phyloP scores from a whole-genome alignment of 371 early-diverging fungal genomes.

The Mucor piriformis region DNA sequence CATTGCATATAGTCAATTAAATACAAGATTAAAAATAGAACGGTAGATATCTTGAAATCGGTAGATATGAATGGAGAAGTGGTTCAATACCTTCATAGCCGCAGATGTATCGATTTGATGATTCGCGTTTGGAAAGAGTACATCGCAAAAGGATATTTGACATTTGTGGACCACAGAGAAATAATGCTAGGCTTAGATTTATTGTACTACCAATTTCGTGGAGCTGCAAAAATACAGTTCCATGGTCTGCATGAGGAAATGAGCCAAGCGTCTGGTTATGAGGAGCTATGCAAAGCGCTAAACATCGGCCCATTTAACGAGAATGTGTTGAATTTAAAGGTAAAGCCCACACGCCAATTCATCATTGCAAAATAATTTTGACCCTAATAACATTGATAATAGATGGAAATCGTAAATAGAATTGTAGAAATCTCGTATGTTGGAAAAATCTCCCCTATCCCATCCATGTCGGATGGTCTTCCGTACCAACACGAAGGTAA shows the following conservation, averaged over 20 bases:
- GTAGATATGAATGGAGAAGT: conserved; percentile 37
- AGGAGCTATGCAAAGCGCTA: conserved; percentile 15
- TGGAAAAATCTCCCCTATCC: conserved; percentile 50
- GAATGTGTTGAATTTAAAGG: conserved; percentile 16
- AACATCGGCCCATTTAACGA: conserved; percentile 11
- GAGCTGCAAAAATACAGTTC: conserved; percentile 11
- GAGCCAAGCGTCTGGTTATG: conserved; percentile 6
- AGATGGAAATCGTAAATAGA: conserved; percentile 50
- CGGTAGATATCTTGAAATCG: conserved; percentile 30
- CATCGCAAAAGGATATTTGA: conserved; percentile 19
- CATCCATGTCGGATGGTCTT: conserved; percentile 51
- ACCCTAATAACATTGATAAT: background rate
- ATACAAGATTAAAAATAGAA: conserved; percentile 5
- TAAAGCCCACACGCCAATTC: conserved; percentile 10
- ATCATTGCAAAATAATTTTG: conserved; percentile 10
- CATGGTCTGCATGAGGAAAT: conserved; percentile 9
- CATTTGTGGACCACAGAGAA: conserved; percentile 24
- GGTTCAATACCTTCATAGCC: conserved; percentile 39
- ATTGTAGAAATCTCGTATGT: conserved; percentile 52
- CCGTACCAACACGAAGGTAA: conserved; percentile 65
- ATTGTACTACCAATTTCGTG: conserved; percentile 19
- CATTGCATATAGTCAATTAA: too few relatives aligned
- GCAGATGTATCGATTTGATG: conserved; percentile 29
- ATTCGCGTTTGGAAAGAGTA: conserved; percentile 37
- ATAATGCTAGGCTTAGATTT: conserved; percentile 27